Conservation (phyloP, 768 basidiomycete genomes). For the Dioszegia crocea region DNA sequence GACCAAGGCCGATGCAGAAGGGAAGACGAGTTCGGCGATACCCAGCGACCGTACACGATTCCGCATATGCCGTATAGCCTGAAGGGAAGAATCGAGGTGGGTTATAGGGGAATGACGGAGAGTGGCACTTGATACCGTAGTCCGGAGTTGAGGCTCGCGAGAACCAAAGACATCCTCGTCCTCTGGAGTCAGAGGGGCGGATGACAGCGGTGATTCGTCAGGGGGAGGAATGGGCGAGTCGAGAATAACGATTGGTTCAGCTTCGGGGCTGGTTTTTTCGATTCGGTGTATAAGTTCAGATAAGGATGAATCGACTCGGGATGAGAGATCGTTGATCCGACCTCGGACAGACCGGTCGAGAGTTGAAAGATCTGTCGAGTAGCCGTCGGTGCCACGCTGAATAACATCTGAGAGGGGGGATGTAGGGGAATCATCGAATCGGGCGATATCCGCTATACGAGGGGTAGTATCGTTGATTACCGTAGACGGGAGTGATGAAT, state of each 20-base stretch:
- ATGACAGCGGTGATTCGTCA: not conserved
- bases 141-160: not conserved
- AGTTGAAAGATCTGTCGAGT: not conserved
- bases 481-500: too few relatives aligned
- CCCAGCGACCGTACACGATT: not conserved
- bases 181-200: not conserved
- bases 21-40: conserved; percentile 1
- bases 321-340: conserved; percentile 5
- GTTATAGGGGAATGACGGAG: not conserved
- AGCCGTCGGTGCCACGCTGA: too few relatives aligned
- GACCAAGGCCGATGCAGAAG: not conserved
- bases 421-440: too few relatives aligned
- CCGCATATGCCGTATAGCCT: not conserved
- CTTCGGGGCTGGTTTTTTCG: not conserved
- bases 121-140: not conserved
- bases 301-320: not conserved
- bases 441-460: too few relatives aligned
- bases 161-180: conserved; percentile 5
- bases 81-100: not conserved
- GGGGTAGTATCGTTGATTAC: not conserved
- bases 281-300: not conserved
- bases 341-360: not conserved
- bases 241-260: not conserved
- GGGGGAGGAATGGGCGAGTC: not conserved
- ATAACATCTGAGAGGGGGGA: too few relatives aligned